phyloP scores from a whole-genome alignment of 2,329 filamentous ascomycete species.

The Calonectria crousiana region DNA sequence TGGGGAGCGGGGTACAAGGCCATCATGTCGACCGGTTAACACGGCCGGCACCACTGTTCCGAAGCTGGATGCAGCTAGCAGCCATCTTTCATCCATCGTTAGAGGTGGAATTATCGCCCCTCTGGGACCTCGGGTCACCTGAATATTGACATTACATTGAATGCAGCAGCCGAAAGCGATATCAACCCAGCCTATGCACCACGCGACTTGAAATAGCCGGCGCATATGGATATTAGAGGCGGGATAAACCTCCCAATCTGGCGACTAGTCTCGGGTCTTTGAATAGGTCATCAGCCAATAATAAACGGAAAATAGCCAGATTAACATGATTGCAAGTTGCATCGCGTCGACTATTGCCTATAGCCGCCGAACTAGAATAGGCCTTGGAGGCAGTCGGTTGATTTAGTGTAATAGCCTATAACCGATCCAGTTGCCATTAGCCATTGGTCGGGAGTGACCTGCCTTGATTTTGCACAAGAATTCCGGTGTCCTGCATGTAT shows the following conservation, averaged over 20 bases:
- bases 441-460: too few relatives aligned
- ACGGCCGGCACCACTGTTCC: constrained; percentile 2
- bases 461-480: not conserved
- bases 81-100: not conserved
- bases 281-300: not conserved
- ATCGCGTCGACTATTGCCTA: not conserved
- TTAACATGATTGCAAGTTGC: not conserved
- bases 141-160: not conserved
- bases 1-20: not conserved
- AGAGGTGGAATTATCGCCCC: not conserved
- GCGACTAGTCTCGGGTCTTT: not conserved
- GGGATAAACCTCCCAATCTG: not conserved
- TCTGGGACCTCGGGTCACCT: not conserved
- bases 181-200: not conserved
- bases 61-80: constrained; percentile 19
- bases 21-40: not conserved
- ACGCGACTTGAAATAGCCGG: not conserved
- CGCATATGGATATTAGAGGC: not conserved
- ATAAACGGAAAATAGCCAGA: not conserved
- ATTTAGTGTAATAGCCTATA: not conserved
- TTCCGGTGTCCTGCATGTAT: not conserved
- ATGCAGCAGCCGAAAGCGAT: not conserved
- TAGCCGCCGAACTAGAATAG: not conserved
- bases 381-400: not conserved
- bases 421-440: not conserved